Evolutionary conservation across 1,284 basidiomycete genomes (phyloP), one percentile per base, ranked within the genome.

Genomic region (Neolentinus lepideus): DNA sequence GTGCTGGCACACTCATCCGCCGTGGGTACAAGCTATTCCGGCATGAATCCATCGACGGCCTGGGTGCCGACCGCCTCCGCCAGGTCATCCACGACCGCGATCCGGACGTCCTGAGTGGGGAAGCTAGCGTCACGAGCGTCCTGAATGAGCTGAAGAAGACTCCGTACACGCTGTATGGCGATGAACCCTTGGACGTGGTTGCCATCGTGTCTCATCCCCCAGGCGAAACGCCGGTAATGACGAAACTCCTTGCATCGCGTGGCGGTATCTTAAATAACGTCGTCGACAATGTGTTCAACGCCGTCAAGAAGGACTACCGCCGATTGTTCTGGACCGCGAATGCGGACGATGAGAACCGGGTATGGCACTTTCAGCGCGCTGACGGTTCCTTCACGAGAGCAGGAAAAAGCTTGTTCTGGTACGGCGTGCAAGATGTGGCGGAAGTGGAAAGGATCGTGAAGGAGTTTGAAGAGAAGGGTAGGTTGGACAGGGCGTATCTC

Each of bases 311-410:
- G 77, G 94, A 99, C 72, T 91, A 98, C 75, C 86, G 88, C 64
- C 84, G 85, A 57, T 82, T 99, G 38, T 96, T 99, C 78, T 99
- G 97, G 96, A 98, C 95, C 11, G 88, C 92, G 1, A 89, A 90
- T 65, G 89, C 89, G 8, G 94, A 98, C 63, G 95, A 99, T 70
- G 96, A 98, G 76, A 88, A 97, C 75, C 85, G 95, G 43, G 84
- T 90, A 1, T 99, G 96, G 96, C 96, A 99, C 76, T 99, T 98
- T 68, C 97, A 99, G 77, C 85, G 94, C 56, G 94, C 96, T 1
- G 96, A 99, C 64, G 96, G 96, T 8, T 93, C 90, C 72, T 99
- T 99, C 77, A 97, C 95, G 11, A 83, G 97, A 54, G 92, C 92
- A 31, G 94, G 96, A 48, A 84, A 81, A 69, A 94, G 87, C 66